These are phyloP conservation scores for Penicillium sp. DNA, from an alignment of 2,329 filamentous ascomycete species.

Conservation along the genomic window DNA sequence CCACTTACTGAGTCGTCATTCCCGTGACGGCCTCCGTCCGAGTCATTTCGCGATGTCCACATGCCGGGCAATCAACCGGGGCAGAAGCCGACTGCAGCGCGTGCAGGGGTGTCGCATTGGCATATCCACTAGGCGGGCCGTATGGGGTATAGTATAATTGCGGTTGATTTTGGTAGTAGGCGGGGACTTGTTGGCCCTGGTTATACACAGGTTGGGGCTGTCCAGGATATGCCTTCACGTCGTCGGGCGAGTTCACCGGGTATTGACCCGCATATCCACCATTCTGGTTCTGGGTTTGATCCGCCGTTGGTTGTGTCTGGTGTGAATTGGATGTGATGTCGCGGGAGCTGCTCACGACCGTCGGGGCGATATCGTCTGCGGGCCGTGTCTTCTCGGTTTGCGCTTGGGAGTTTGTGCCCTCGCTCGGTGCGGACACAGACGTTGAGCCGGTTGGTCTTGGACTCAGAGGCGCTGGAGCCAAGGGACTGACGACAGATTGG, in stretches of 20 bases:
- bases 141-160: conserved; percentile 20
- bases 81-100: conserved; percentile 38
- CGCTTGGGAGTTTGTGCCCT: neutral
- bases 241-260: conserved; percentile 1
- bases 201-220: conserved; percentile 14
- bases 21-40: conserved; percentile 26
- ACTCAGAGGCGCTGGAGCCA: conserved; percentile 1
- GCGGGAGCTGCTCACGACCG: neutral
- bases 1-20: conserved; percentile 35
- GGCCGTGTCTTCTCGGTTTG: neutral
- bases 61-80: conserved; percentile 54
- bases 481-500: neutral
- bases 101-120: conserved; percentile 28
- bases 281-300: neutral
- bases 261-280: conserved; percentile 1
- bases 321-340: conserved; percentile 4
- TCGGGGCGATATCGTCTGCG: conserved; percentile 8
- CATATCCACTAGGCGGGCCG: conserved; percentile 29
- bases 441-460: neutral
- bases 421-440: neutral
- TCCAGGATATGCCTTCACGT: conserved; percentile 22
- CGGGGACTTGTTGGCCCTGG: conserved; percentile 1
- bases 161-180: conserved; percentile 6
- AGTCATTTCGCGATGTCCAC: conserved; percentile 44
- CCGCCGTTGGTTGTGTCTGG: conserved; percentile 9